phyloP scores from a whole-genome alignment of 331 rosid genomes.

The Telfairia occidentalis region DNA sequence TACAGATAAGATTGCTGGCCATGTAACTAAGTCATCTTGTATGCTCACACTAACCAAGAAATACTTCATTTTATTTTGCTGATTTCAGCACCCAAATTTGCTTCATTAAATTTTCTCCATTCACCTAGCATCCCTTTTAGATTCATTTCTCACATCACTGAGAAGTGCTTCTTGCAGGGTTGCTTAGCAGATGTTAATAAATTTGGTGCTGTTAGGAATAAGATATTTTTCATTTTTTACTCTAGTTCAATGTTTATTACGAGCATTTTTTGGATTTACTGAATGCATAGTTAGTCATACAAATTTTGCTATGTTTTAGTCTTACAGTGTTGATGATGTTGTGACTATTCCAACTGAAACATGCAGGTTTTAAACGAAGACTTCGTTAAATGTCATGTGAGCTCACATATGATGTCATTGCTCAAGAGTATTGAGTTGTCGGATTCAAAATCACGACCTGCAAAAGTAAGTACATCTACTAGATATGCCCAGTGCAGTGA shows the following conservation, averaged over 20 bases:
- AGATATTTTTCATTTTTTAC: neutral
- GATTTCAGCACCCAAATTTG: neutral
- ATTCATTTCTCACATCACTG: neutral
- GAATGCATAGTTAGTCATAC: neutral
- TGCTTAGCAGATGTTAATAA: neutral
- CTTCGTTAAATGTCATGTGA: constrained; percentile 63
- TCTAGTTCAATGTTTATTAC: neutral
- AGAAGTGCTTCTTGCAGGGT: neutral
- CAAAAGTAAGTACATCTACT: constrained; percentile 46
- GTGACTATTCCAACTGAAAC: constrained; percentile 10
- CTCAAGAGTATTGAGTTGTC: constrained; percentile 24
- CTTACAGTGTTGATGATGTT: neutral
- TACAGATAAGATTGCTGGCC: neutral
- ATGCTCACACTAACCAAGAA: neutral
- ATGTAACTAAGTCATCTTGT: neutral
- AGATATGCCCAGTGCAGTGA: neutral
- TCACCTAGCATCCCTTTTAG: neutral
- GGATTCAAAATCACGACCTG: constrained; percentile 35
- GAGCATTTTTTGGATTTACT: neutral
- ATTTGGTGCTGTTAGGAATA: neutral
- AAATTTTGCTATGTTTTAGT: neutral
- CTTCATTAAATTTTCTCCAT: neutral
- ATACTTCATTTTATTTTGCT: neutral
- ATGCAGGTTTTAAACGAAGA: constrained; percentile 69
- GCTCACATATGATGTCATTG: constrained; percentile 43